Conservation (phyloP, 2,329 filamentous ascomycete species). For the Aspergillus sp. region DNA sequence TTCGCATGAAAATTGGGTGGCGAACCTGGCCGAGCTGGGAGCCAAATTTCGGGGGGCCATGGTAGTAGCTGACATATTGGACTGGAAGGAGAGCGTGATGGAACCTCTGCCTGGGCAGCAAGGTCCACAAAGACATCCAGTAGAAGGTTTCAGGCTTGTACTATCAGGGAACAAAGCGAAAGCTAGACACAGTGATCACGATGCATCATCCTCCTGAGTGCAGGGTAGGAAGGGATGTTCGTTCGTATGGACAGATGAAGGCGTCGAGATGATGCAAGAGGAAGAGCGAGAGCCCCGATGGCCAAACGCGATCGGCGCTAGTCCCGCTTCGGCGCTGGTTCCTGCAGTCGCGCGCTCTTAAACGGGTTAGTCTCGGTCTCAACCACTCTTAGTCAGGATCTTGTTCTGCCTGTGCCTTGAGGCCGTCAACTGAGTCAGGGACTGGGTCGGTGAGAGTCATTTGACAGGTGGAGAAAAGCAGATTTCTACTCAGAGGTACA, state of each 20-base stretch:
- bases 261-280: constrained; percentile 1
- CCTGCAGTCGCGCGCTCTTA: not conserved
- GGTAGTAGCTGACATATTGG: constrained; percentile 33
- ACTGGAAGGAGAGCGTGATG: constrained; percentile 26
- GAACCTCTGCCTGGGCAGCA: constrained; percentile 24
- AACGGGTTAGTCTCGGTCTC: not conserved
- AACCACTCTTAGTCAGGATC: not conserved
- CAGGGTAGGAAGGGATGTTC: not conserved
- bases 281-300: not conserved
- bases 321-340: not conserved
- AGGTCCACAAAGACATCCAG: constrained; percentile 36
- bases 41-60: constrained; percentile 28
- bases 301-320: not conserved
- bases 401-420: too few relatives aligned
- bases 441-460: too few relatives aligned
- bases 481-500: too few relatives aligned
- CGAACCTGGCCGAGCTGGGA: constrained; percentile 21
- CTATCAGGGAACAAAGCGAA: not conserved
- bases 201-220: not conserved
- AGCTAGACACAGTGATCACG: not conserved
- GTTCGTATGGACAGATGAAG: not conserved
- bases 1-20: constrained; percentile 30
- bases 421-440: too few relatives aligned
- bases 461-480: too few relatives aligned
- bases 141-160: constrained; percentile 4